These are phyloP conservation scores for Hyphopichia wangnamkhiaoensis DNA, from an alignment of 1,139 yeast genomes.

Conservation along the genomic window DNA sequence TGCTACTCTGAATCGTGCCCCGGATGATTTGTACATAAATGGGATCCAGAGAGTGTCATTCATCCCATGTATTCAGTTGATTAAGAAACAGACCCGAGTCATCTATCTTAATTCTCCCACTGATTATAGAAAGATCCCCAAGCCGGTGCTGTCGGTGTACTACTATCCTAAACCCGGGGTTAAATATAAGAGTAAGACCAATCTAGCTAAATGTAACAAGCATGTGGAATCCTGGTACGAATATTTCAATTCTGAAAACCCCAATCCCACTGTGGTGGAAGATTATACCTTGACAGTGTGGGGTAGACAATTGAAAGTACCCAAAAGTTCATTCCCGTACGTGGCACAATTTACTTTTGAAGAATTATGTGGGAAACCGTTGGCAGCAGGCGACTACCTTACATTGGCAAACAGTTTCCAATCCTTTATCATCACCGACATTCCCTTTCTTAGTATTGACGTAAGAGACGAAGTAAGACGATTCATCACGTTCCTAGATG, in stretches of 20 bases:
- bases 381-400: slow-evolving; percentile 95
- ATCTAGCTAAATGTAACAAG: slow-evolving; percentile 49
- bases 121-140: slow-evolving; percentile 86
- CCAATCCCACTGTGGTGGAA: slow-evolving; percentile 28
- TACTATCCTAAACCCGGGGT: slow-evolving; percentile 71
- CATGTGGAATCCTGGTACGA: slow-evolving; percentile 80
- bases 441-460: slow-evolving; percentile 77
- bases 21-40: slow-evolving; percentile 87
- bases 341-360: slow-evolving; percentile 90
- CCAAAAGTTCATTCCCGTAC: slow-evolving; percentile 69
- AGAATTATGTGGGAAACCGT: slow-evolving; percentile 80
- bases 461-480: slow-evolving; percentile 84
- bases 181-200: slow-evolving; percentile 54
- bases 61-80: slow-evolving; percentile 83
- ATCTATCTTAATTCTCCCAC: slow-evolving; percentile 85
- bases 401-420: slow-evolving; percentile 77
- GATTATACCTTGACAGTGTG: slow-evolving; percentile 61
- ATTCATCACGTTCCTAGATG: slow-evolving; percentile 91
- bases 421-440: slow-evolving; percentile 83
- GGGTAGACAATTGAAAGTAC: slow-evolving; percentile 84
- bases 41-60: slow-evolving; percentile 92
- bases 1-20: slow-evolving; percentile 94
- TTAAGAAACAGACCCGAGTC: slow-evolving; percentile 74
- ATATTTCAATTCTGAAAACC: slow-evolving; percentile 64
- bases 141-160: slow-evolving; percentile 81